These are phyloP conservation scores for Globisporangium cylindrosporum DNA, from an alignment of 352 stramenopile genomes.

Conservation along the genomic window DNA sequence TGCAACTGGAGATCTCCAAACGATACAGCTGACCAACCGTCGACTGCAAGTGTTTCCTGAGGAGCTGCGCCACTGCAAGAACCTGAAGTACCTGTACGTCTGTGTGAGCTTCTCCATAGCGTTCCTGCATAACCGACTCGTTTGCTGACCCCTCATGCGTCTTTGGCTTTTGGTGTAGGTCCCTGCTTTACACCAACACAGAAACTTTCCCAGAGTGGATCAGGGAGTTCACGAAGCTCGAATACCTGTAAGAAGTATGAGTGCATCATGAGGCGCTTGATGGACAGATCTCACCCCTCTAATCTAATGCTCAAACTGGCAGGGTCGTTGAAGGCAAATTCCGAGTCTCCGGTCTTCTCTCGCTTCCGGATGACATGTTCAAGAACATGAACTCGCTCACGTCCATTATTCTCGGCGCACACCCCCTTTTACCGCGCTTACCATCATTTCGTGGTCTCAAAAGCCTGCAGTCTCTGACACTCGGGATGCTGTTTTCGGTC, in stretches of 20 bases:
- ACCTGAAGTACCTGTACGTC: slow-evolving; percentile 31
- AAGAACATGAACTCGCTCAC: slow-evolving; percentile 31
- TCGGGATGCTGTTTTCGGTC: slow-evolving; percentile 2
- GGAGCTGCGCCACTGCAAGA: slow-evolving; percentile 20
- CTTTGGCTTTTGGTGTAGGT: slow-evolving; percentile 15
- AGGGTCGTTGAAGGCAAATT: slow-evolving; percentile 8
- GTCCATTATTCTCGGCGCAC: slow-evolving; percentile 32
- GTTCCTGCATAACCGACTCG: not conserved
- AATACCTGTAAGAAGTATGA: slow-evolving; percentile 24
- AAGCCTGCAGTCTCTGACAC: slow-evolving; percentile 25
- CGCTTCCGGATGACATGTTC: slow-evolving; percentile 29
- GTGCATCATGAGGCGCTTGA: not conserved
- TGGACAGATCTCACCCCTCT: not conserved
- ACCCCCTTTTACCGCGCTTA: slow-evolving; percentile 20
- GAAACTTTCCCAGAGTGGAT: slow-evolving; percentile 31
- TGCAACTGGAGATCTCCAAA: slow-evolving; percentile 26
- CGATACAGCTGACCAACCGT: slow-evolving; percentile 33
- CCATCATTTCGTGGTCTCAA: slow-evolving; percentile 27
- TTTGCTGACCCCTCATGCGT: not conserved
- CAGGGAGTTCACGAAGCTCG: slow-evolving; percentile 29
- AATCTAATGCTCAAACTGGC: not conserved
- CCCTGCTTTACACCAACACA: slow-evolving; percentile 36
- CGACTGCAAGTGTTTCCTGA: slow-evolving; percentile 22
- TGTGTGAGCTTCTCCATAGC: not conserved
- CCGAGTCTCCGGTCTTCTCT: not conserved